A percentile compares a stretch with the other conserved stretches of the same genome.
phyloP scores from a whole-genome alignment of 441 rosid species.

The Melastoma candidum region DNA sequence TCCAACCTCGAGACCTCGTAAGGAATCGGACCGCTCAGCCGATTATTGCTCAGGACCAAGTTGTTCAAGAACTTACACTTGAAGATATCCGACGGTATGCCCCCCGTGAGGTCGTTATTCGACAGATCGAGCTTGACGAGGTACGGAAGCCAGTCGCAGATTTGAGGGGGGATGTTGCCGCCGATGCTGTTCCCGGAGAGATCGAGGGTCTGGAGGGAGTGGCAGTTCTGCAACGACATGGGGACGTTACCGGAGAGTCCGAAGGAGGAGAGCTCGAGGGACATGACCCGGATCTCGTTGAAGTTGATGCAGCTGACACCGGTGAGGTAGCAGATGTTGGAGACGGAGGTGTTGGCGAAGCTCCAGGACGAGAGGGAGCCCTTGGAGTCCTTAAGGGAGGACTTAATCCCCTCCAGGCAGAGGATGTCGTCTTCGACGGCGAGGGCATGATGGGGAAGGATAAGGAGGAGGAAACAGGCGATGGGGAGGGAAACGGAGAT shows the following conservation, averaged over 20 bases:
- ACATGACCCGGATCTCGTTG: conserved; percentile 46
- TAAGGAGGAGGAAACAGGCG: conserved; percentile 4
- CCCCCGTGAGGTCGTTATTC: conserved; percentile 35
- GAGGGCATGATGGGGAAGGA: neutral
- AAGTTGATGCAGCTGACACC: conserved; percentile 65
- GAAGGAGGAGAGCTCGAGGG: conserved; percentile 29
- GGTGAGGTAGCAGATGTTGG: conserved; percentile 38
- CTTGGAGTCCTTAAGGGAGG: conserved; percentile 29
- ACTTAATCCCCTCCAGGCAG: conserved; percentile 48
- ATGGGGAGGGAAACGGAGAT: neutral
- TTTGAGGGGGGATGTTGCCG: conserved; percentile 43
- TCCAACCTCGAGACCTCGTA: conserved; percentile 34
- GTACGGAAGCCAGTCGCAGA: conserved; percentile 62
- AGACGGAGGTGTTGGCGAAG: conserved; percentile 30
- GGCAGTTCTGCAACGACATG: conserved; percentile 48
- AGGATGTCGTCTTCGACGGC: conserved; percentile 45
- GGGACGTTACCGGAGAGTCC: conserved; percentile 44
- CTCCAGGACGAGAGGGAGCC: conserved; percentile 29
- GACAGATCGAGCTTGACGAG: conserved; percentile 55
- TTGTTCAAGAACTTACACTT: conserved; percentile 48
- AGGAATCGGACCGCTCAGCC: conserved; percentile 50
- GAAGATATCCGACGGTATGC: conserved; percentile 48
- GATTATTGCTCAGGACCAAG: conserved; percentile 28
- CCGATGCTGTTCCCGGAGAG: conserved; percentile 44
- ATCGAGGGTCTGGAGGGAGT: conserved; percentile 41